Conservation (phyloP, 1,284 basidiomycete genomes). For the Tremellales sp. region DNA sequence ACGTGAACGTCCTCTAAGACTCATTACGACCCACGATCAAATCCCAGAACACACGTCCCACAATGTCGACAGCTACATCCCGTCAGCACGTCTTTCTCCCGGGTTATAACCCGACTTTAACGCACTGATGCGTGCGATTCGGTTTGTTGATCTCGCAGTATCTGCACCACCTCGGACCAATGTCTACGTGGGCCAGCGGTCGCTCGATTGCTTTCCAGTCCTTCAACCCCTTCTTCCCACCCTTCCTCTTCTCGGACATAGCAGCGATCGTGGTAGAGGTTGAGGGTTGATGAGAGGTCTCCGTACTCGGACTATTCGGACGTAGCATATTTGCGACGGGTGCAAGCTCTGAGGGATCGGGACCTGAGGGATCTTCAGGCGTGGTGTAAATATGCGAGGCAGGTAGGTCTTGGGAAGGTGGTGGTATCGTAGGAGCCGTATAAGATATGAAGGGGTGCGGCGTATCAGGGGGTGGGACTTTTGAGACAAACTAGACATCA, state of each 20-base stretch:
- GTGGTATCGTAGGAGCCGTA: background rate
- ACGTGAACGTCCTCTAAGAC: background rate
- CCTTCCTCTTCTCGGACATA: background rate
- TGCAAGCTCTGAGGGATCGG: slow-evolving; percentile 26
- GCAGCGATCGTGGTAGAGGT: slow-evolving; percentile 8
- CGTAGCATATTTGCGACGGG: slow-evolving; percentile 17
- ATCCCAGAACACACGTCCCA: slow-evolving; percentile 43
- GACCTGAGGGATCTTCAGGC: slow-evolving; percentile 5
- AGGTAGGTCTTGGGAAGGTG: slow-evolving; percentile 4
- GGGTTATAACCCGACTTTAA: background rate
- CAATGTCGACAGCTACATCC: slow-evolving; percentile 40
- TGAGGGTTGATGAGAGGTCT: slow-evolving; percentile 6
- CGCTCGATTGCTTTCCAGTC: slow-evolving; percentile 25
- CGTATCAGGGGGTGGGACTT: slow-evolving; percentile 32
- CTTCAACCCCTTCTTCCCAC: slow-evolving; percentile 7
- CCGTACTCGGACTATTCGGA: slow-evolving; percentile 1
- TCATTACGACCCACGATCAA: slow-evolving; percentile 32
- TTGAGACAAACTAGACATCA: slow-evolving; percentile 37
- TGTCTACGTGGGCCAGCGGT: slow-evolving; percentile 26
- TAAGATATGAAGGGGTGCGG: background rate
- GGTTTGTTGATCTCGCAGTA: slow-evolving; percentile 47
- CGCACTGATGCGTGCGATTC: slow-evolving; percentile 40
- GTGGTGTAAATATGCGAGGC: slow-evolving; percentile 1
- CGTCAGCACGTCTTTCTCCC: background rate
- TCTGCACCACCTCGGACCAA: slow-evolving; percentile 35